A percentile compares a stretch with the other conserved stretches of the same genome.
phyloP scores from a whole-genome alignment of 2,329 filamentous ascomycete genomes.

The Ceratocystis lukuohia region DNA sequence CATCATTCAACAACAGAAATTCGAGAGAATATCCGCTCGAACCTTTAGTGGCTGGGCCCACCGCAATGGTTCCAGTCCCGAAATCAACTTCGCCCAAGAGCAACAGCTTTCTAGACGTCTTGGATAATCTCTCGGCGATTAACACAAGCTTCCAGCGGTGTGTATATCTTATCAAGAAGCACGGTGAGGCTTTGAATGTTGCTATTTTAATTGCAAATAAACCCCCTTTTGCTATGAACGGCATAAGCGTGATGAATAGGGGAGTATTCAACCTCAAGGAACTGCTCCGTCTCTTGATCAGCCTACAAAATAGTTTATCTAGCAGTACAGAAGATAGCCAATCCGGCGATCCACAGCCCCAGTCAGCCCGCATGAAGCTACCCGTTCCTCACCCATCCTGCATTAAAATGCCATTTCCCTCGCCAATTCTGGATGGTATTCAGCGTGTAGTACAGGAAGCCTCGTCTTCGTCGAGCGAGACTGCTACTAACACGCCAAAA shows the following conservation, averaged over 20 bases:
- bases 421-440: background rate
- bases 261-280: constrained; percentile 23
- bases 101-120: background rate
- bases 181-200: constrained; percentile 14
- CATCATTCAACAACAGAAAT: too few species aligned
- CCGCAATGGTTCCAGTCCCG: background rate
- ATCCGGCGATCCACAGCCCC: background rate
- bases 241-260: constrained; percentile 21
- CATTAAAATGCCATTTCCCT: background rate
- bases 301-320: constrained; percentile 21
- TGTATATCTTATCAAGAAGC: constrained; percentile 10
- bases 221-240: constrained; percentile 20
- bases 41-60: background rate
- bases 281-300: constrained; percentile 23
- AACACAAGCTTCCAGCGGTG: constrained; percentile 19
- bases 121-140: background rate
- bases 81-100: background rate
- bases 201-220: constrained; percentile 16
- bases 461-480: background rate
- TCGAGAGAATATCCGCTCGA: too few species aligned
- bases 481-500: background rate
- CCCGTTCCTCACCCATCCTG: background rate
- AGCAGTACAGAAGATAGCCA: background rate
- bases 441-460: constrained; percentile 8
- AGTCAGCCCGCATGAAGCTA: too few species aligned